Percentiles rank a stretch among this genome's conserved stretches.
phyloP scores from a whole-genome alignment of 1,139 yeast species.

The Tardiomyces digboiensis region DNA sequence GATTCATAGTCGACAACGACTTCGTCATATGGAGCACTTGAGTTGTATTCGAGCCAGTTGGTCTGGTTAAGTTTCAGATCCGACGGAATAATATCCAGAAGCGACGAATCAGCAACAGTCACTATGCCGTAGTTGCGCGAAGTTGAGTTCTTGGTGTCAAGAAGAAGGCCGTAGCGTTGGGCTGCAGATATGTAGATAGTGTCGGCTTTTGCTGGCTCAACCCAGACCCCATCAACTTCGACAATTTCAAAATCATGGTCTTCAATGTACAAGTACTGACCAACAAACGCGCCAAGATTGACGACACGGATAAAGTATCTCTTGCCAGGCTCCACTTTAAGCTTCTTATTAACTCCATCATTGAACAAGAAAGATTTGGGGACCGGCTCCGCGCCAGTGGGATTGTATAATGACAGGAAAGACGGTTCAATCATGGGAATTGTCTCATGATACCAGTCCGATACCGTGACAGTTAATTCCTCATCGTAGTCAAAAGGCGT shows the following conservation, averaged over 20 bases:
- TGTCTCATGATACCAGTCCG: slow-evolving; percentile 80
- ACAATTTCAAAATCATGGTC: slow-evolving; percentile 75
- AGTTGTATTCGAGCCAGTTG: slow-evolving; percentile 37
- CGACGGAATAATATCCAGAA: slow-evolving; percentile 66
- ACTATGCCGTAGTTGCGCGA: slow-evolving; percentile 64
- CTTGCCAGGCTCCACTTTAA: slow-evolving; percentile 66
- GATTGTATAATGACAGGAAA: slow-evolving; percentile 68
- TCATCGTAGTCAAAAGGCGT: slow-evolving; percentile 48
- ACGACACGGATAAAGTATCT: slow-evolving; percentile 72
- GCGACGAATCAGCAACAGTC: slow-evolving; percentile 63
- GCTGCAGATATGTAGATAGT: slow-evolving; percentile 63
- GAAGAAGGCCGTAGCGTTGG: slow-evolving; percentile 66
- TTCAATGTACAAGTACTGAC: slow-evolving; percentile 79
- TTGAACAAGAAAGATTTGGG: slow-evolving; percentile 74
- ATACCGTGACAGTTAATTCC: slow-evolving; percentile 54
- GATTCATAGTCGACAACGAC: slow-evolving; percentile 8
- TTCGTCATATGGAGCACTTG: slow-evolving; percentile 2
- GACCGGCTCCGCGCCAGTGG: slow-evolving; percentile 96
- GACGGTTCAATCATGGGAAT: slow-evolving; percentile 38
- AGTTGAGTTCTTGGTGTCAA: slow-evolving; percentile 56
- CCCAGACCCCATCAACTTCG: slow-evolving; percentile 74
- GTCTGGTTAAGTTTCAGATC: slow-evolving; percentile 62
- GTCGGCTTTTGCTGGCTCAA: slow-evolving; percentile 53
- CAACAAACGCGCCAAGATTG: slow-evolving; percentile 80
- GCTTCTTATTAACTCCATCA: slow-evolving; percentile 56